Conservation (phyloP, 2,329 filamentous ascomycete genomes). For the Macrophomina pseudophaseolina region DNA sequence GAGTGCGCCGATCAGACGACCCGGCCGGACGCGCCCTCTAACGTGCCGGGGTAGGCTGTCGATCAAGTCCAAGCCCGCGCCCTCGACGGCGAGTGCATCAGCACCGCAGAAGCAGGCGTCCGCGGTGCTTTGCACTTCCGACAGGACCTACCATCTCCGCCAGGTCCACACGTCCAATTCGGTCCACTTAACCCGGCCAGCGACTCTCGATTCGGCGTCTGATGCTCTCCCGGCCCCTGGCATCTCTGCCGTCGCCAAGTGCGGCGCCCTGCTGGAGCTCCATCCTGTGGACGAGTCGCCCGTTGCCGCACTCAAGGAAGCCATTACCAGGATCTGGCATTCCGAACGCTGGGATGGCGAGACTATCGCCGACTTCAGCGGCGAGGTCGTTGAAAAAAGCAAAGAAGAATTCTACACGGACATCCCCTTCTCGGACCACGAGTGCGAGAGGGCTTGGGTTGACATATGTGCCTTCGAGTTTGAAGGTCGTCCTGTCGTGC, state of each 20-base stretch:
- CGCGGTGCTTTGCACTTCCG: constrained; percentile 65
- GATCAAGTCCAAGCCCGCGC: constrained; percentile 41
- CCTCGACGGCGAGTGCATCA: constrained; percentile 27
- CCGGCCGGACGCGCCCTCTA: constrained; percentile 31
- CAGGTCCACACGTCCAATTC: constrained; percentile 71
- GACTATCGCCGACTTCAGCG: constrained; percentile 37
- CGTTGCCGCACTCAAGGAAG: constrained; percentile 41
- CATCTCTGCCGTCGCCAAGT: constrained; percentile 51
- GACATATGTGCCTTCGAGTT: constrained; percentile 60
- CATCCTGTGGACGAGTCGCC: constrained; percentile 43
- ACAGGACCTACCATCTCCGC: constrained; percentile 63
- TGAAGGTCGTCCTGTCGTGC: constrained; percentile 48
- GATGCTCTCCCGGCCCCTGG: constrained; percentile 36
- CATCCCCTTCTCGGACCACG: constrained; percentile 57
- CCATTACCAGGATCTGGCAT: constrained; percentile 33
- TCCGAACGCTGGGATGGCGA: constrained; percentile 33
- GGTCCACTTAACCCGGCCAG: constrained; percentile 59
- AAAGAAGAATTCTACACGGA: constrained; percentile 53
- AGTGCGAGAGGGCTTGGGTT: constrained; percentile 58
- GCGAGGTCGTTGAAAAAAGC: constrained; percentile 29
- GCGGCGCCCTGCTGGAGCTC: constrained; percentile 51
- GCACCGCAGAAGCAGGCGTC: constrained; percentile 32
- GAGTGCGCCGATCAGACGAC: constrained; percentile 31
- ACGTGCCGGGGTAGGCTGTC: constrained; percentile 38
- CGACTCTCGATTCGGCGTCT: constrained; percentile 44